A percentile compares a stretch with the other conserved stretches of the same genome.
Conservation (phyloP, 2,329 filamentous ascomycete species). For the Juglanconis juglandina region DNA sequence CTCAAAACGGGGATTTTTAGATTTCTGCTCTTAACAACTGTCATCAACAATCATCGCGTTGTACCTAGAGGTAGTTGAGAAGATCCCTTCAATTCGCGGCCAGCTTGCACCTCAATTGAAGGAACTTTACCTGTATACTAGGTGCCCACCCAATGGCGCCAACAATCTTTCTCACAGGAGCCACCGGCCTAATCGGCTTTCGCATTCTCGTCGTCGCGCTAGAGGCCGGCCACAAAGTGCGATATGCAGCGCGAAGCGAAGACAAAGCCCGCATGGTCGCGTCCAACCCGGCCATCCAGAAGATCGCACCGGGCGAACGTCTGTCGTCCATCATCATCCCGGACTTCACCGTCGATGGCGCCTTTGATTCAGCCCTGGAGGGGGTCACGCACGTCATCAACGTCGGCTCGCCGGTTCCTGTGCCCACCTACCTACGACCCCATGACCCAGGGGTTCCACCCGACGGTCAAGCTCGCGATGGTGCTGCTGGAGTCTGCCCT, state of each 20-base stretch:
- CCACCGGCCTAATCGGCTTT: constrained; percentile 26
- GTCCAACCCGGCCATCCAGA: constrained; percentile 23
- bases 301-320: constrained; percentile 14
- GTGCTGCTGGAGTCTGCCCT: constrained; percentile 23
- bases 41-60: no score
- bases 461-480: constrained; percentile 19
- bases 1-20: no score
- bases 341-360: constrained; percentile 23
- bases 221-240: constrained; percentile 24
- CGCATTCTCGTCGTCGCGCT: constrained; percentile 25
- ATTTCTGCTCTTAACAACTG: no score
- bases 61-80: no score
- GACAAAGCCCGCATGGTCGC: constrained; percentile 22
- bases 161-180: no score
- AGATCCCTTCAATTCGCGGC: no score
- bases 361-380: constrained; percentile 23
- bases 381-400: constrained; percentile 27
- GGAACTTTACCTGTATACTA: no score
- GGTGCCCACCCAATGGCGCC: no score
- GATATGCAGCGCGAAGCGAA: constrained; percentile 24
- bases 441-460: constrained; percentile 22
- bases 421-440: constrained; percentile 13
- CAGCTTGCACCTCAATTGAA: no score
- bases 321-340: constrained; percentile 24
- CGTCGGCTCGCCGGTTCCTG: constrained; percentile 24